A percentile compares a stretch with the other conserved stretches of the same genome.
Evolutionary conservation across 495 filamentous ascomycete species (phyloP).

Genomic region (Chaetomium tenue): DNA sequence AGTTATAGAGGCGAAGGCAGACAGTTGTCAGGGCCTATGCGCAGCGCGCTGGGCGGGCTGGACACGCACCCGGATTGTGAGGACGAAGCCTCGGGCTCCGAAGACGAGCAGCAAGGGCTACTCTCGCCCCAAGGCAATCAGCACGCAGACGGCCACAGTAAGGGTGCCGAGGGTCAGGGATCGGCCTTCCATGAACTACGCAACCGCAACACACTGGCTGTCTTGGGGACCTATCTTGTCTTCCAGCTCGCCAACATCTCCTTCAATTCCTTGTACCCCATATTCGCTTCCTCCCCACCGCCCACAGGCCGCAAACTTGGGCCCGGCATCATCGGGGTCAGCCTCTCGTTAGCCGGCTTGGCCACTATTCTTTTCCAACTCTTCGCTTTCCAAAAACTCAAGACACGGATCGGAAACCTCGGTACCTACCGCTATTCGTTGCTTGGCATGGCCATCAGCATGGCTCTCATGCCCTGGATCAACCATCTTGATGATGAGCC

Average conservation of each 20-base stretch:
- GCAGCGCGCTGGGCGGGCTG: not conserved
- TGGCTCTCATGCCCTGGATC: slow-evolving; percentile 85
- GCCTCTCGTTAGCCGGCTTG: slow-evolving; percentile 77
- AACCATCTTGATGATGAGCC: slow-evolving; percentile 62
- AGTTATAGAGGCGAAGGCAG: not conserved
- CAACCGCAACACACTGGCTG: slow-evolving; percentile 74
- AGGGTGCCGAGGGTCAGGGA: slow-evolving; percentile 36
- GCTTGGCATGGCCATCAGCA: slow-evolving; percentile 78
- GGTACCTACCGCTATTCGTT: slow-evolving; percentile 75
- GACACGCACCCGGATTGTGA: not conserved
- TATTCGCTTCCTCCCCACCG: slow-evolving; percentile 71
- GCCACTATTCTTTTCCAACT: slow-evolving; percentile 88
- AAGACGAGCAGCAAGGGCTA: slow-evolving; percentile 35
- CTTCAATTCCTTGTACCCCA: slow-evolving; percentile 88
- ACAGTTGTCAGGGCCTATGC: not conserved
- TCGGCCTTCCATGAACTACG: slow-evolving; percentile 55
- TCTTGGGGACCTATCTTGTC: slow-evolving; percentile 78
- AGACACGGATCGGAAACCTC: slow-evolving; percentile 80
- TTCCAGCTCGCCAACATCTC: slow-evolving; percentile 88
- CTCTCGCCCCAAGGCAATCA: slow-evolving; percentile 24
- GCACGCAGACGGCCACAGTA: slow-evolving; percentile 35
- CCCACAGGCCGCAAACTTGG: slow-evolving; percentile 74
- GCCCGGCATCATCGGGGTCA: slow-evolving; percentile 79
- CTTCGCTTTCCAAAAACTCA: slow-evolving; percentile 72
- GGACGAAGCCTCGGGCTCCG: slow-evolving; percentile 3